Evolutionary conservation across 2,329 filamentous ascomycete species (phyloP), one percentile per base, ranked within the genome.

Genomic region (Nothomitra cinnamomea): DNA sequence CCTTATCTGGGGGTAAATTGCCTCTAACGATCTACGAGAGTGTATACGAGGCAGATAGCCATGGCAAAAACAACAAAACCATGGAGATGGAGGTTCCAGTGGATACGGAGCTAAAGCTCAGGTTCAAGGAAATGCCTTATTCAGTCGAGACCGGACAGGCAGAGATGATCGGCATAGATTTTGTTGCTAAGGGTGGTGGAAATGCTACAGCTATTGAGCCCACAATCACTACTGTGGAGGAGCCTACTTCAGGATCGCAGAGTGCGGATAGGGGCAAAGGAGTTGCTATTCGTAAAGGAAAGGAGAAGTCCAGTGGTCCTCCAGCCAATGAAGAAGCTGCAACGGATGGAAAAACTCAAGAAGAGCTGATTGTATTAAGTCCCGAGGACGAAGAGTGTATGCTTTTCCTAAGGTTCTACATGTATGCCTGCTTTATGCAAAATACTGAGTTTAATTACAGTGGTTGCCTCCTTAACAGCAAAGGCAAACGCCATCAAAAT

Each of bases 91-190:
- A 85, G 58, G 84, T 87, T 58, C 28, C 28, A 32, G 72, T 72
- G 65, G 75, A 64, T 67, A 53, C 60, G 32, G 63, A 79, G 35
- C 65, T 80, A 22, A 78, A 75, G 51, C 74, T 92, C 56, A 83
- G 79, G 61, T 96, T 96, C 67, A 79, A 83, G 56, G 84, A 94
- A 63, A 69, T 96, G 8, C 79, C 83, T 1, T 96, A 92, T 66
- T 83, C 83, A 0, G 82, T 96, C 1, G 92, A 96, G 69, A 95
- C 89, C 0, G 87, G 87, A 8, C 89, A 96, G 66, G 89, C 89
- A 1, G 92, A 98, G 67, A 95, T 95, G 88, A 96, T 98, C 59
- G 85, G 86, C 60, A 86, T 98, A 62, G 88, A 95, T 67, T 94
- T 89, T 59, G 84, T 98, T 19, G 89, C 90, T 0, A 82, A 83